Evolutionary conservation across 2,329 filamentous ascomycete genomes (phyloP).

Genomic region (Neopestalotiopsis sp.): DNA sequence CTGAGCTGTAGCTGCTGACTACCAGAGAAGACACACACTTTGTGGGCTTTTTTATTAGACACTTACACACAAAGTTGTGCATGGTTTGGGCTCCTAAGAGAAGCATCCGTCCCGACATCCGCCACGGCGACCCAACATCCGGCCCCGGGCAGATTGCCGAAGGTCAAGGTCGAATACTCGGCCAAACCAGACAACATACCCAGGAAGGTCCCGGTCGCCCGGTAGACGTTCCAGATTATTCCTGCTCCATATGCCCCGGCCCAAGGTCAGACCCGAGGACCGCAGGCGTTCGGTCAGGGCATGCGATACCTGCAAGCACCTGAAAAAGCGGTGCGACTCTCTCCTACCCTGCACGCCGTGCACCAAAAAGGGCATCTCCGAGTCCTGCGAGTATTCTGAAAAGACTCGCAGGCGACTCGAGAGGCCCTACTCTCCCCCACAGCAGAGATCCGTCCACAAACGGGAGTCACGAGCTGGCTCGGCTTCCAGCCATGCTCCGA

Average conservation of each 20-base stretch:
- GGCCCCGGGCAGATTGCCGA: constrained; percentile 8
- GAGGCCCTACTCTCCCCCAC: constrained; percentile 8
- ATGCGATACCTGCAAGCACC: constrained; percentile 19
- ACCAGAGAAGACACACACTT: constrained; percentile 1
- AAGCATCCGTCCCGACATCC: constrained; percentile 9
- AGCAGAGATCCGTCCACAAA: constrained; percentile 4
- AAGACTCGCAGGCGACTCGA: constrained; percentile 9
- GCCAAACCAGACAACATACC: constrained; percentile 5
- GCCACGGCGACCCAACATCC: neutral
- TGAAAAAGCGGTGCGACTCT: constrained; percentile 21
- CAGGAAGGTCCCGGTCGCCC: neutral
- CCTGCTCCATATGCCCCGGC: constrained; percentile 18
- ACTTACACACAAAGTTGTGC: neutral
- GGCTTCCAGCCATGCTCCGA: constrained; percentile 8
- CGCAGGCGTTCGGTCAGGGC: constrained; percentile 20
- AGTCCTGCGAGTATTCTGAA: constrained; percentile 18
- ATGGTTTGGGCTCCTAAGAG: neutral
- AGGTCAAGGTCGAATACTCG: constrained; percentile 10
- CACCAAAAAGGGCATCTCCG: constrained; percentile 17
- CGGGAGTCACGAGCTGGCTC: neutral
- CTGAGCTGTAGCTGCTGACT: neutral
- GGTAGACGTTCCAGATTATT: constrained; percentile 1
- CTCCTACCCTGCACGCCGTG: constrained; percentile 18
- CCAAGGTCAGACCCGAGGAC: constrained; percentile 23
- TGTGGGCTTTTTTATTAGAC: constrained; percentile 1